Percentiles rank a stretch among this genome's conserved stretches.
phyloP scores from a whole-genome alignment of 1,139 yeast species.

The Suhomyces bokatorum region DNA sequence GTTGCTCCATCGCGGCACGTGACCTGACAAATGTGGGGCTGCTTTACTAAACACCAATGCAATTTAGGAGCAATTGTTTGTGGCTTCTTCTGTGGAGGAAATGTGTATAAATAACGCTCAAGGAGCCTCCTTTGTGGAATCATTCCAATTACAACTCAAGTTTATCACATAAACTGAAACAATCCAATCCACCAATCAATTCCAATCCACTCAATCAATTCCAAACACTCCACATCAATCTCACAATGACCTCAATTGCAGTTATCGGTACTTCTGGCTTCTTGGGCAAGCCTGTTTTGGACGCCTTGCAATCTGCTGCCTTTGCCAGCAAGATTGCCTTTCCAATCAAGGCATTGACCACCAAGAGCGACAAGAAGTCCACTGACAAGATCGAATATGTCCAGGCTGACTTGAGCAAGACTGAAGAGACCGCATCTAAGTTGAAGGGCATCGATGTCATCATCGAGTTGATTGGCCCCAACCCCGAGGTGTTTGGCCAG shows the following conservation, averaged over 20 bases:
- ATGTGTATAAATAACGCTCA: too few relatives aligned
- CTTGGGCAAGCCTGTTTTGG: constrained; percentile 49
- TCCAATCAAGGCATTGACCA: constrained; percentile 55
- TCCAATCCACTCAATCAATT: background rate
- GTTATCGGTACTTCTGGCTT: constrained; percentile 55
- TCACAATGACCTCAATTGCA: constrained; percentile 37
- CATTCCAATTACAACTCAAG: too few relatives aligned
- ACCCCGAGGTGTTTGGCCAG: constrained; percentile 24
- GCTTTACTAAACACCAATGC: too few relatives aligned
- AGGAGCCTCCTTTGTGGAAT: too few relatives aligned
- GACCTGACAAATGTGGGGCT: too few relatives aligned
- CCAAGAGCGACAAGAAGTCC: constrained; percentile 33
- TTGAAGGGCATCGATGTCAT: constrained; percentile 54
- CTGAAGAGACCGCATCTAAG: constrained; percentile 29
- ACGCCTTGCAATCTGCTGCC: constrained; percentile 44
- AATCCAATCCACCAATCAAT: too few relatives aligned
- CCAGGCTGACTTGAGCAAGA: constrained; percentile 27
- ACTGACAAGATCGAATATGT: constrained; percentile 45
- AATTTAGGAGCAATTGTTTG: too few relatives aligned
- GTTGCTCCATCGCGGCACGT: too few relatives aligned
- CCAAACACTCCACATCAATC: background rate
- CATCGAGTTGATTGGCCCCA: constrained; percentile 42
- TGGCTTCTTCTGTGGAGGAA: too few relatives aligned
- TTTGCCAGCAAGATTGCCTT: constrained; percentile 44
- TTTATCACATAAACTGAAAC: too few relatives aligned